A percentile compares a stretch with the other conserved stretches of the same genome.
Conservation (phyloP, 768 basidiomycete species). For the Termitomyces sp. region DNA sequence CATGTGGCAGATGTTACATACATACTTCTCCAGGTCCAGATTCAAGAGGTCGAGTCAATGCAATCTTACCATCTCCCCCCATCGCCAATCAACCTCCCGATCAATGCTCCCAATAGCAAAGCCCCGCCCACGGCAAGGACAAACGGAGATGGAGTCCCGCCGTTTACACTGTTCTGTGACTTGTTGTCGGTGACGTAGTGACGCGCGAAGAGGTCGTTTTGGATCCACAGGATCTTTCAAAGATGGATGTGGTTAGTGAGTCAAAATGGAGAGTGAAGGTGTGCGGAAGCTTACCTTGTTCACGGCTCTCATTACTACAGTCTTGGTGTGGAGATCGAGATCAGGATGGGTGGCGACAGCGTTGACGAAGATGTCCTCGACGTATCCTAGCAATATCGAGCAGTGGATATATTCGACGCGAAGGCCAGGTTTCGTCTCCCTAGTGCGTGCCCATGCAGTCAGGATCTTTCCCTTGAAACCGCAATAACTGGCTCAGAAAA, state of each 20-base stretch:
- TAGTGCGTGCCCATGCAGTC: background rate
- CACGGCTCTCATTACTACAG: constrained; percentile 35
- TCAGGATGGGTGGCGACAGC: constrained; percentile 38
- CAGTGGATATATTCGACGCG: constrained; percentile 38
- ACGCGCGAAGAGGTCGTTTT: constrained; percentile 30
- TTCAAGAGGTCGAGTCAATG: too few relatives aligned
- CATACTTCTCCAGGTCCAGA: too few relatives aligned
- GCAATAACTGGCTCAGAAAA: constrained; percentile 3
- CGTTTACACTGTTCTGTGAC: background rate
- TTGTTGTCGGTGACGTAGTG: constrained; percentile 10
- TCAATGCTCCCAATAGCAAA: background rate
- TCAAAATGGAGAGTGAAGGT: background rate
- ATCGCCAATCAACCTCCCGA: background rate
- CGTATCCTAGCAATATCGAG: constrained; percentile 39
- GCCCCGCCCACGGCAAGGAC: background rate
- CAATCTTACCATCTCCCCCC: background rate
- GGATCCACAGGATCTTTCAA: constrained; percentile 43
- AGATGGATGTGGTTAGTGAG: background rate
- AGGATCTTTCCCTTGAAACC: background rate
- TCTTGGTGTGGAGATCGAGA: constrained; percentile 32
- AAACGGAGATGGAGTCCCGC: background rate
- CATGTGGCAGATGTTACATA: too few relatives aligned
- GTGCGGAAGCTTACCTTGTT: constrained; percentile 34
- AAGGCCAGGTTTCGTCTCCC: constrained; percentile 25
- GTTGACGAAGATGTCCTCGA: constrained; percentile 41